Evolutionary conservation across 768 basidiomycete species (phyloP).

Genomic region (Chalciporus sphaerocephalus): DNA sequence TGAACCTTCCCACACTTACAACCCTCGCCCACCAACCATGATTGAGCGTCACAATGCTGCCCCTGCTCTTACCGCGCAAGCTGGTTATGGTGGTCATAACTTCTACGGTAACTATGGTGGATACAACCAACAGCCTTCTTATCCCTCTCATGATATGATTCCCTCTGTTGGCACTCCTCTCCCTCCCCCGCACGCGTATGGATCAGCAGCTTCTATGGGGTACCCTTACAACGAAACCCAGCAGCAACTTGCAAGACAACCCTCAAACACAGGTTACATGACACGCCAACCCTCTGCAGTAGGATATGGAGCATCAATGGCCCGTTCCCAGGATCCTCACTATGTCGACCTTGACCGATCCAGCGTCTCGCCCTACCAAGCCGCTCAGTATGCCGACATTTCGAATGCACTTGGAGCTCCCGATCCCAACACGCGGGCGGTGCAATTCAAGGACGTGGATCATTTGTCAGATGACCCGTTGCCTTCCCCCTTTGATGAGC

Average conservation of each 20-base stretch:
- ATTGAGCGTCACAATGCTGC: slow-evolving; percentile 45
- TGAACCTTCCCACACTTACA: slow-evolving; percentile 36
- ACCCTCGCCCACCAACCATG: slow-evolving; percentile 64
- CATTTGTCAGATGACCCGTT: slow-evolving; percentile 21
- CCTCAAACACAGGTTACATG: slow-evolving; percentile 23
- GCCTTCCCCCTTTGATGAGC: slow-evolving; percentile 30
- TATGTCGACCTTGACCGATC: slow-evolving; percentile 65
- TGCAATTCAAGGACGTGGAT: slow-evolving; percentile 9
- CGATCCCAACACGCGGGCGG: slow-evolving; percentile 18
- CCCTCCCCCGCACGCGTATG: slow-evolving; percentile 22
- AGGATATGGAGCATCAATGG: slow-evolving; percentile 6
- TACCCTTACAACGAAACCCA: slow-evolving; percentile 27
- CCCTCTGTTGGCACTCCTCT: slow-evolving; percentile 12
- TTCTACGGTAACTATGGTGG: slow-evolving; percentile 25
- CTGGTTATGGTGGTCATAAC: slow-evolving; percentile 18
- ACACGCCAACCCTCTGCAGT: slow-evolving; percentile 15
- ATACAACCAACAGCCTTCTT: slow-evolving; percentile 21
- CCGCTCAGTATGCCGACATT: slow-evolving; percentile 69
- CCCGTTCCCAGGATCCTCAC: slow-evolving; percentile 28
- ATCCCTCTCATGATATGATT: slow-evolving; percentile 14
- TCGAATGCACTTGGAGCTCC: slow-evolving; percentile 46
- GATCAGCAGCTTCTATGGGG: slow-evolving; percentile 12
- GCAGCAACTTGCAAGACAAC: slow-evolving; percentile 23
- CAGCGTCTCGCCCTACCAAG: slow-evolving; percentile 73
- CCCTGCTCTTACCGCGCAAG: slow-evolving; percentile 24